Conservation (phyloP, 2,329 filamentous ascomycete genomes). For the Penicillium sp. region DNA sequence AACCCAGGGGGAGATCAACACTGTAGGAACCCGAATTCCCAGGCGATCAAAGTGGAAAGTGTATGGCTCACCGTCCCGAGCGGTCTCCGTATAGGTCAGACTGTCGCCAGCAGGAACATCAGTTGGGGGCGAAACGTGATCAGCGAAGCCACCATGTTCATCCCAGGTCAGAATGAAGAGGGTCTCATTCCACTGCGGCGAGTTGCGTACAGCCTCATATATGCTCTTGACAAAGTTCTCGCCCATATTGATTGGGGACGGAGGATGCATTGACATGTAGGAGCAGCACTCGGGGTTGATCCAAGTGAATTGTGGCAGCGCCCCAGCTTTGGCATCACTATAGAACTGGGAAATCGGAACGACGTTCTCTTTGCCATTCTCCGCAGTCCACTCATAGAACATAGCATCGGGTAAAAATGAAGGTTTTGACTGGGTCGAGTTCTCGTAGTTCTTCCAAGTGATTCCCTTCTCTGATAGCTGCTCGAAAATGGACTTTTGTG, state of each 20-base stretch:
- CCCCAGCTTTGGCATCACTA: conserved; percentile 45
- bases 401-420: conserved; percentile 43
- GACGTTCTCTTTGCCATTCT: conserved; percentile 34
- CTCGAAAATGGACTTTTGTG: conserved; percentile 42
- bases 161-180: conserved; percentile 50
- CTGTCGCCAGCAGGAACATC: conserved; percentile 40
- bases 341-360: conserved; percentile 44
- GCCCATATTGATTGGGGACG: conserved; percentile 45
- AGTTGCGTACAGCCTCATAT: conserved; percentile 45
- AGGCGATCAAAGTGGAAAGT: conserved; percentile 34
- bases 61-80: conserved; percentile 26
- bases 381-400: conserved; percentile 37
- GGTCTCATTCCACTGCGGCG: conserved; percentile 48
- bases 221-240: conserved; percentile 48
- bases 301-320: conserved; percentile 47
- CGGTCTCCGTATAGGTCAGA: conserved; percentile 33
- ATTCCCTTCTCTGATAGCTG: conserved; percentile 41
- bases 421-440: conserved; percentile 33
- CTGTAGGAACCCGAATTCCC: conserved; percentile 31
- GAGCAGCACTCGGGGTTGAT: conserved; percentile 53
- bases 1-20: conserved; percentile 42
- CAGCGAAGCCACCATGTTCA: conserved; percentile 49
- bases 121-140: conserved; percentile 46
- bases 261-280: conserved; percentile 49
- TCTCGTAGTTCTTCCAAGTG: conserved; percentile 50